A percentile compares a stretch with the other conserved stretches of the same genome.
phyloP scores from a whole-genome alignment of 1,284 basidiomycete species.

The Anthracocystis walkeri region DNA sequence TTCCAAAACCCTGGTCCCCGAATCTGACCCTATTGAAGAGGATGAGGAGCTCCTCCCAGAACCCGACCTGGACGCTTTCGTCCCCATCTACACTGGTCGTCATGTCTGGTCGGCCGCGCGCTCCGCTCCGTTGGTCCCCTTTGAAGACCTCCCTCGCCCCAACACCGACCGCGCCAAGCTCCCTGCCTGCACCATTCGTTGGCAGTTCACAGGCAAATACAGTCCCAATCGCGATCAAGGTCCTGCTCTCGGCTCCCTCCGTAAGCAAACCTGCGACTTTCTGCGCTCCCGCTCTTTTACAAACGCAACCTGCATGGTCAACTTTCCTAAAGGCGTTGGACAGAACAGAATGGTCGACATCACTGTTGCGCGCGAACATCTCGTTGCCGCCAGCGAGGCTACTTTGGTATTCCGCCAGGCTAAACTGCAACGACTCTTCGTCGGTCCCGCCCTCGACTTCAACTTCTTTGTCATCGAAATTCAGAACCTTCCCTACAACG shows the following conservation, averaged over 20 bases:
- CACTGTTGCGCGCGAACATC: background rate
- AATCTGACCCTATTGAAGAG: background rate
- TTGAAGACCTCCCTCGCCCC: background rate
- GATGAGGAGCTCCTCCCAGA: background rate
- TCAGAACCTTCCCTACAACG: background rate
- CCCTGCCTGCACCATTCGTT: background rate
- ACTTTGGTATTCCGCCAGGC: background rate
- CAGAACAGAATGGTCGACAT: background rate
- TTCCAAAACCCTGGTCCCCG: background rate
- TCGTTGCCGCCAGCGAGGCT: background rate
- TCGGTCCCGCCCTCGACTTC: background rate
- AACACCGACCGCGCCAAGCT: background rate
- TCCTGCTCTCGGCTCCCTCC: background rate
- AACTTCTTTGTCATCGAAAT: conserved; percentile 2
- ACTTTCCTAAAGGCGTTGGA: background rate
- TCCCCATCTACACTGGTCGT: background rate
- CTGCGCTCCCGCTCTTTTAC: background rate
- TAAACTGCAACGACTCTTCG: background rate
- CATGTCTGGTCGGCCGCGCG: background rate
- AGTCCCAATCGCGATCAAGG: background rate
- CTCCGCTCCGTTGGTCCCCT: background rate
- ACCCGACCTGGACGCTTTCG: background rate
- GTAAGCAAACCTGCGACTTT: background rate
- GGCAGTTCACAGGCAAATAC: background rate
- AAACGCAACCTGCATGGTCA: background rate